Evolutionary conservation across 1,284 basidiomycete species (phyloP), one percentile per base, ranked within the genome.

Genomic region (Pisolithus thermaeus): DNA sequence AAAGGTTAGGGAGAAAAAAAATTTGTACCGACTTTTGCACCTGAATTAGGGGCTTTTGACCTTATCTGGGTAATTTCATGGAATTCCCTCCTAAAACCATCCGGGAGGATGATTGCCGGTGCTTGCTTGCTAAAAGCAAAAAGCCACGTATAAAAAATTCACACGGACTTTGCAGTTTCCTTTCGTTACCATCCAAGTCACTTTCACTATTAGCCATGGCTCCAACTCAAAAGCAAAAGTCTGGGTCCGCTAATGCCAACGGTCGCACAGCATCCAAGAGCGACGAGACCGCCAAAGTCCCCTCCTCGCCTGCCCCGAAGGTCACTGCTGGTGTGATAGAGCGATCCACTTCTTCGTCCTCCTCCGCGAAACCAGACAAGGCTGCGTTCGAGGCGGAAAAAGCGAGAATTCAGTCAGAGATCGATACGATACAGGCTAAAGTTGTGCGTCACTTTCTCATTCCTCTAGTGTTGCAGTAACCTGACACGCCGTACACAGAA

Each of bases 301-400:
- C 73, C n/a, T 69, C 75, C 18, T 77, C 81, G 46, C 74, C 82
- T 42, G 67, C 73, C 41, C 61, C 66, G 32, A 73, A 71, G 51
- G 70, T 72, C 53, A 45, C 12, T 12, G 12, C 12, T 35, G 32
- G 37, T 73, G 72, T 58, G 61, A 74, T 76, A 59, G 68, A 72
- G 59, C 76, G 77, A 43, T 61, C 59, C 38, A 51, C 70, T n/a
- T 62, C 70, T 54, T 61, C 72, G 44, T 61, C 68, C 37, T 64
- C 64, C 49, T 56, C 65, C 45, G 81, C 79, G 43, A 90, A 77
- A 68, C 92, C 93, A 30, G 92, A 95, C 76, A 92, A 92, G 71
- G 77, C 75, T 44, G 73, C 71, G 30, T 89, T 88, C 68, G 89
- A 95, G 55, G 78, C 77, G 22, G 92, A 96, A 72, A 92, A 96